Conservation (phyloP, 305 asterid species). For the Plantago rigida region DNA sequence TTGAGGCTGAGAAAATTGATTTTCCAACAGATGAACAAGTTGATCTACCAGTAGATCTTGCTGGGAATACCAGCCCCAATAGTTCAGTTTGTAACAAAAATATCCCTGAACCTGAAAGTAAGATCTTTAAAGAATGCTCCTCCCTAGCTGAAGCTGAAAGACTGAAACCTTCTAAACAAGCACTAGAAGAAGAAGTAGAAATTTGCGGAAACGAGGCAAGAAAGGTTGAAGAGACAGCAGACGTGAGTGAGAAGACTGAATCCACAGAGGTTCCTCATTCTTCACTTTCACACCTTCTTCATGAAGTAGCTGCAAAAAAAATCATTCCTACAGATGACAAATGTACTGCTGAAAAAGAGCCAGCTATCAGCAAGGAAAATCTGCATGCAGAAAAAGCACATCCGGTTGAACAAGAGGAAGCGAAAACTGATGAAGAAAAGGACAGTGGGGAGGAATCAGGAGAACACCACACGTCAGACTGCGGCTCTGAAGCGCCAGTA, state of each 20-base stretch:
- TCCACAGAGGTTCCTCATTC: slow-evolving; percentile 25
- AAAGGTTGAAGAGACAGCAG: slow-evolving; percentile 22
- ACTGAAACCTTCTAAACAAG: slow-evolving; percentile 22
- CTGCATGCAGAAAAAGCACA: slow-evolving; percentile 28
- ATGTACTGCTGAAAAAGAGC: slow-evolving; percentile 24
- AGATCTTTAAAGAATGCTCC: slow-evolving; percentile 19
- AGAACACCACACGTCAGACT: slow-evolving; percentile 31
- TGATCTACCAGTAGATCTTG: slow-evolving; percentile 27
- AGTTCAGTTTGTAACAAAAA: slow-evolving; percentile 27
- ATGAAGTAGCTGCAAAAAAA: slow-evolving; percentile 25
- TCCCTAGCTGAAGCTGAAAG: slow-evolving; percentile 25
- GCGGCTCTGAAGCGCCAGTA: slow-evolving; percentile 49
- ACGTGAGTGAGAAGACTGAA: slow-evolving; percentile 26
- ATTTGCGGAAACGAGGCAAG: slow-evolving; percentile 25
- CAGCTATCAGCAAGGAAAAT: slow-evolving; percentile 28
- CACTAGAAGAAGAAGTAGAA: slow-evolving; percentile 22
- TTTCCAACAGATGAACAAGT: slow-evolving; percentile 28
- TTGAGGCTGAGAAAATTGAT: slow-evolving; percentile 26
- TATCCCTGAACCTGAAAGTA: slow-evolving; percentile 19
- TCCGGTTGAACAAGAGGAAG: slow-evolving; percentile 29
- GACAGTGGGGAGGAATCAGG: slow-evolving; percentile 38
- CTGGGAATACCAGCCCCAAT: slow-evolving; percentile 10
- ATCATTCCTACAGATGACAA: slow-evolving; percentile 25
- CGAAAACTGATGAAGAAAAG: slow-evolving; percentile 37
- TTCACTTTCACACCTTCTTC: slow-evolving; percentile 34